Evolutionary conservation across 805 yeast species (phyloP), one percentile per base, ranked within the genome.

Genomic region (Saccharomyces kudriavzevii): DNA sequence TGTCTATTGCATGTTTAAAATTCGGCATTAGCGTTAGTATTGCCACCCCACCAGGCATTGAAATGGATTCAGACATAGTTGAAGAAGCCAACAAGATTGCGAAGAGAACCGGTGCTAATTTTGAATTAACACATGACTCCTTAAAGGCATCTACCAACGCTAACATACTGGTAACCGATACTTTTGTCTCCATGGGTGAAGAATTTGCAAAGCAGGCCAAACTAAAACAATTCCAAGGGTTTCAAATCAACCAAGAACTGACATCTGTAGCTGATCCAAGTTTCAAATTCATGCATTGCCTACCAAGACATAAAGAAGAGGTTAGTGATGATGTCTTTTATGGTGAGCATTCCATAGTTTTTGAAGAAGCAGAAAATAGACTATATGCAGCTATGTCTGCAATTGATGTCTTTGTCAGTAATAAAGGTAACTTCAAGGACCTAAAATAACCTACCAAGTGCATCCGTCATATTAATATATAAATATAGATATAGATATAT

Each of bases 101-200:
- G 1, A 60, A 64, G 2, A 79, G 74, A 54, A 77, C 78, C 3
- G 81, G 81, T 49, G 76, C 84, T 10, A 57, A 63, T 4, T 76
- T 89, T 53, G 82, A 78, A 59, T 65, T 83, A 8, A 78, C 85
- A 3, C 83, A 88, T 59, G 89, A 88, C 62, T 94, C 98, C 3
- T 63, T 73, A n/a, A 75, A 64, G 26, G 96, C 97, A 0, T 80
- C 89, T 50, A 75, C 77, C 52, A 76, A 77, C 59, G 89, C 98
- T 4, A 81, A 92, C 65, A 77, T 94, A 45, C 70, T 94, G 35
- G 98, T 92, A 47, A 94, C 99, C 14, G 99, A 94, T 65, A 94
- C 99, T 2, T 94, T 96, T 83, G 82, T 94, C 25, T 92, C 98
- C 0, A 94, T 94, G 99, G 99, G 99, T 54, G 91, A 94, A 75